Base-by-base conservation (phyloP, 768 basidiomycete genomes). In the Termitomyces sp. region DNA sequence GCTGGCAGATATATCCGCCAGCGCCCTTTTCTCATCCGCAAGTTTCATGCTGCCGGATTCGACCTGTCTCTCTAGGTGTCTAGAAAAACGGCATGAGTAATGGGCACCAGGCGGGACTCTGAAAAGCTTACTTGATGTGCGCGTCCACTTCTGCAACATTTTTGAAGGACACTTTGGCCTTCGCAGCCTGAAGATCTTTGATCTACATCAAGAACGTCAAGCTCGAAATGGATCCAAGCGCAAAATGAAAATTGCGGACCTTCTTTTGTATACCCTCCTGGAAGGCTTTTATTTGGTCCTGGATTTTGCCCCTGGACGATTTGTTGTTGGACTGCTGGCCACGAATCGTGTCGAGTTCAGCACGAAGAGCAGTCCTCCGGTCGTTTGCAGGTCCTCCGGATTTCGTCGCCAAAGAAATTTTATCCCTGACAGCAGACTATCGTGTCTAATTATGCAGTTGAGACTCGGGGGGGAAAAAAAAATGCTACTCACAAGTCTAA, bases 11-110 rank as follows among this genome's bases (percentile, higher is more conserved):
- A 99, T 96, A 64, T 98, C 96, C 62, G 83, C 81, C n/a, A 99
- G 79, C 5, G 94, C 91, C 51, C 93, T 87, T 74, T 97, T 98
- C 73, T 99, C 97, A 55, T 97, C 95, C 28, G 86, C 94, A 57
- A 98, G 79, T 68, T 92, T 97, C 80, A 99, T 79, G 57, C 65
- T 83, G 26, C 96, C 96, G 5, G 91, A 91, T 67, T 98, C 96
- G 53, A 99, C 86, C 68, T 94, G 90, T 66, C 83, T 87, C 50
- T 98, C 91, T 58, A 97, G 76, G 59, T 86, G 77, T 64, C 93
- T 95, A 53, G 47, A 33, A 55, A 60, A 58, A 43, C 58, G 49
- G 31, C 55, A 41, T 54, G 56, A 62, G 54, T 57, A 60, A 40
- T 55, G 41, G 42, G 47, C 56, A 28, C 21, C 46, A 38, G 14